These are phyloP conservation scores for Solanum ossicruentum DNA, from an alignment of 257 asterid species.

Conservation along the genomic window DNA sequence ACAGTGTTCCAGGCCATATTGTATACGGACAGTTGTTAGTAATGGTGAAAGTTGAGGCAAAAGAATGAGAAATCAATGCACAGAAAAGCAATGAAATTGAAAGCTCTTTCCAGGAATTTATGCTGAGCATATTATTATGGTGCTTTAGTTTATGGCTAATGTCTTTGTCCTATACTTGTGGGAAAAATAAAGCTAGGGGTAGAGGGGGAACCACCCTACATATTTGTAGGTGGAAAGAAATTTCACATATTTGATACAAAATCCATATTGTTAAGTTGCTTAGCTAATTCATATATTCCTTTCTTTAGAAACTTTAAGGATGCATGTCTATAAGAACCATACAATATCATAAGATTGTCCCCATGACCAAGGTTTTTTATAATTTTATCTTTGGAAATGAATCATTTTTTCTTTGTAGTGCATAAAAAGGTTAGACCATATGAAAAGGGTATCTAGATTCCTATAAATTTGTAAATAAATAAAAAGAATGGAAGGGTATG, in stretches of 20 bases:
- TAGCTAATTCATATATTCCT: conserved; percentile 32
- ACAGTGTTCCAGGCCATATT: conserved; percentile 79
- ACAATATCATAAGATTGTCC: neutral
- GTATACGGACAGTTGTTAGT: conserved; percentile 56
- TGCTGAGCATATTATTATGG: conserved; percentile 11
- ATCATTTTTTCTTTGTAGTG: neutral
- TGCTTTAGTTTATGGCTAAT: neutral
- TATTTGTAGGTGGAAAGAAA: conserved; percentile 27
- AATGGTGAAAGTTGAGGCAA: conserved; percentile 34
- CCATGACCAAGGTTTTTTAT: neutral
- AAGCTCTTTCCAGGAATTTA: conserved; percentile 16
- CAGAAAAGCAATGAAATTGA: conserved; percentile 8
- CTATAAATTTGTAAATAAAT: neutral
- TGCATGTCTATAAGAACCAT: neutral
- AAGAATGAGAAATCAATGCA: conserved; percentile 14
- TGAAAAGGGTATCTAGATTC: neutral
- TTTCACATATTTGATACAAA: neutral
- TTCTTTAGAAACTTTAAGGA: conserved; percentile 21
- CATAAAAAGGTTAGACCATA: neutral
- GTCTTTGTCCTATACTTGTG: neutral
- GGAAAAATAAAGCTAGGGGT: neutral
- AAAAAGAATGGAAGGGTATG: too few relatives aligned
- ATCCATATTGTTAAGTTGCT: conserved; percentile 16
- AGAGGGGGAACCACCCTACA: neutral
- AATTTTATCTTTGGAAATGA: neutral